Conservation (phyloP, 2,329 filamentous ascomycete genomes). For the Colletotrichum australisinense region DNA sequence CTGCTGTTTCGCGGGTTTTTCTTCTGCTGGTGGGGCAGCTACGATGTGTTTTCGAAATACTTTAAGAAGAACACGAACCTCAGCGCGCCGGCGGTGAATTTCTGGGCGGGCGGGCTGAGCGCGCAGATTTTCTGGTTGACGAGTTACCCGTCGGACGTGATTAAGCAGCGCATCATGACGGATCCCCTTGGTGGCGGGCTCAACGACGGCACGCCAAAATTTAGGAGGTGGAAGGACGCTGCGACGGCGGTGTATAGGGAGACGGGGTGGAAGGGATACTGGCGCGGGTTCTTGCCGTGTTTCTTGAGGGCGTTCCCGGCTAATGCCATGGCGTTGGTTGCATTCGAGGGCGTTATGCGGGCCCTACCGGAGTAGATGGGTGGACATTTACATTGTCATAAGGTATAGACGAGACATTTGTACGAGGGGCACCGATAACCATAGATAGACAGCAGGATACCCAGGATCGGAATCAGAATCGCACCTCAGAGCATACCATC, state of each 20-base stretch:
- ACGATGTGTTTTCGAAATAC: slow-evolving; percentile 82
- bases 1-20: slow-evolving; percentile 92
- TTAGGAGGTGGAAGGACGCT: slow-evolving; percentile 82
- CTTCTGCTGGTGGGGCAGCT: slow-evolving; percentile 98
- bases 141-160: slow-evolving; percentile 90
- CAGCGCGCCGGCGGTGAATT: slow-evolving; percentile 86
- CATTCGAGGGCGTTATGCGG: slow-evolving; percentile 93
- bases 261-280: slow-evolving; percentile 83
- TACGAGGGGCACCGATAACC: background rate
- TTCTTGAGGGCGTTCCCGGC: slow-evolving; percentile 95
- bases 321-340: slow-evolving; percentile 92
- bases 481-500: slow-evolving; percentile 15
- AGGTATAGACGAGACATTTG: background rate
- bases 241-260: slow-evolving; percentile 82
- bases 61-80: slow-evolving; percentile 76
- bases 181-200: slow-evolving; percentile 82
- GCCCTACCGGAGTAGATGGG: slow-evolving; percentile 56
- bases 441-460: slow-evolving; percentile 30
- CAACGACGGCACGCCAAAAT: slow-evolving; percentile 75
- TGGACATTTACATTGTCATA: too few relatives aligned
- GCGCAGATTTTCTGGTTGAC: slow-evolving; percentile 96
- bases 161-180: slow-evolving; percentile 98
- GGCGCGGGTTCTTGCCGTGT: slow-evolving; percentile 93
- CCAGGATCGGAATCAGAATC: slow-evolving; percentile 28
- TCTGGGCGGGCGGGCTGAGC: slow-evolving; percentile 94